These are phyloP conservation scores for Asclepias syriaca DNA, from an alignment of 257 asterid species.

Conservation along the genomic window DNA sequence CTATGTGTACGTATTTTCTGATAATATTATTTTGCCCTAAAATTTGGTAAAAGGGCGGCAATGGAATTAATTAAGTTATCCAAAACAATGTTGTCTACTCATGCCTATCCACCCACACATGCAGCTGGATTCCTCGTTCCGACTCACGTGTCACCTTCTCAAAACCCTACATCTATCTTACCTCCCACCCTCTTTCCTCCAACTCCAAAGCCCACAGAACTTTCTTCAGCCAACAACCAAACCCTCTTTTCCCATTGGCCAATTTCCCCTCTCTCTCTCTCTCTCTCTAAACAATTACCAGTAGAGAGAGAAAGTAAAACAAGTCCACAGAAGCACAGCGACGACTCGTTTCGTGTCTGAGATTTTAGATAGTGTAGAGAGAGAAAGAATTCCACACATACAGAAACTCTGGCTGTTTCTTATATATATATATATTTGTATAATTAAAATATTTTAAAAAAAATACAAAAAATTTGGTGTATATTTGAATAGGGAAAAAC, in stretches of 20 bases:
- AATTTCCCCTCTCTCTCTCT: neutral
- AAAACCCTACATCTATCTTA: conserved; percentile 22
- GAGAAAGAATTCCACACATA: neutral
- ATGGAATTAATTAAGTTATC: conserved; percentile 21
- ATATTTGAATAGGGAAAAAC: no score
- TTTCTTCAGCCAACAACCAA: neutral
- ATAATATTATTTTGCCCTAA: no score
- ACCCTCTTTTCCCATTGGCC: conserved; percentile 9
- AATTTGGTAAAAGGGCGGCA: neutral
- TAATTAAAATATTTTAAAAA: no score
- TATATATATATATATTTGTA: no score
- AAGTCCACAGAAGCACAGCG: neutral
- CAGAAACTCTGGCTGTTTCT: neutral
- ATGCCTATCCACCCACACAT: conserved; percentile 38
- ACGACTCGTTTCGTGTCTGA: neutral
- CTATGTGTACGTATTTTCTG: no score
- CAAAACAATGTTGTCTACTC: conserved; percentile 33
- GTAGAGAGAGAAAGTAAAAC: neutral
- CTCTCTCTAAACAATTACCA: no score
- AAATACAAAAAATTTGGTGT: no score
- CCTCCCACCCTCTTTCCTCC: neutral
- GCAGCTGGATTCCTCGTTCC: conserved; percentile 38
- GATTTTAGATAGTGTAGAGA: neutral
- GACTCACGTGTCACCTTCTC: conserved; percentile 52
- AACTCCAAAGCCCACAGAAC: neutral